Evolutionary conservation across 768 basidiomycete species (phyloP).

Genomic region (Filobasidium wieringae): DNA sequence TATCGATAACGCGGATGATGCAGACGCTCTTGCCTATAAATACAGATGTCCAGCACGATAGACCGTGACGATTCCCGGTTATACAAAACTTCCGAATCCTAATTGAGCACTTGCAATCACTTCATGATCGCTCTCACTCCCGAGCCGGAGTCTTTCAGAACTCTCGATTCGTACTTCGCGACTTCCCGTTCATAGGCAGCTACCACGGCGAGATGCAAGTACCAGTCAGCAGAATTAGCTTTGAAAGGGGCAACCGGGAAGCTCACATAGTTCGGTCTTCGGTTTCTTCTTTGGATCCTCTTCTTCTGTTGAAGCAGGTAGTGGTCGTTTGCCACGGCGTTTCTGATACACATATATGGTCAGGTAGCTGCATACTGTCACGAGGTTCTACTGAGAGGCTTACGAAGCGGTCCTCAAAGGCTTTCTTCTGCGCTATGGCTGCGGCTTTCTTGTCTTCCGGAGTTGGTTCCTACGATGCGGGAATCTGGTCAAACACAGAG

Average conservation of each 20-base stretch:
- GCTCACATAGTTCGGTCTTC: constrained; percentile 12
- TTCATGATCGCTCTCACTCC: constrained; percentile 15
- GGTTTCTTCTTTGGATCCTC: constrained; percentile 9
- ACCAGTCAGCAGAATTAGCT: neutral
- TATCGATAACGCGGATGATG: no score
- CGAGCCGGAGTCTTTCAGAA: constrained; percentile 13
- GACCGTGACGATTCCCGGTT: no score
- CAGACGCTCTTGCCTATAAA: no score
- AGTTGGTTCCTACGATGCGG: neutral
- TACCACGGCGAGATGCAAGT: no score
- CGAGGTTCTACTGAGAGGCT: neutral
- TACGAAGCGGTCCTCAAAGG: constrained; percentile 17
- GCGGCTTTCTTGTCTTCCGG: constrained; percentile 10
- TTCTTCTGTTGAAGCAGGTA: constrained; percentile 6
- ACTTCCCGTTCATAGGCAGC: constrained; percentile 14
- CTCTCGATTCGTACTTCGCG: constrained; percentile 11
- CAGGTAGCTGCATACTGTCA: neutral
- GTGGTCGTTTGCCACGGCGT: constrained; percentile 13
- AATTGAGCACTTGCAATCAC: no score
- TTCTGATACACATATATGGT: neutral
- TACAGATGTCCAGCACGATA: no score
- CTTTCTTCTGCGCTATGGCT: constrained; percentile 14
- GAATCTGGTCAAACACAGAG: neutral
- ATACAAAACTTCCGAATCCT: no score
- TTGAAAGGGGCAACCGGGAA: neutral